phyloP scores from a whole-genome alignment of 495 filamentous ascomycete genomes.

The Neohortaea acidophila region DNA sequence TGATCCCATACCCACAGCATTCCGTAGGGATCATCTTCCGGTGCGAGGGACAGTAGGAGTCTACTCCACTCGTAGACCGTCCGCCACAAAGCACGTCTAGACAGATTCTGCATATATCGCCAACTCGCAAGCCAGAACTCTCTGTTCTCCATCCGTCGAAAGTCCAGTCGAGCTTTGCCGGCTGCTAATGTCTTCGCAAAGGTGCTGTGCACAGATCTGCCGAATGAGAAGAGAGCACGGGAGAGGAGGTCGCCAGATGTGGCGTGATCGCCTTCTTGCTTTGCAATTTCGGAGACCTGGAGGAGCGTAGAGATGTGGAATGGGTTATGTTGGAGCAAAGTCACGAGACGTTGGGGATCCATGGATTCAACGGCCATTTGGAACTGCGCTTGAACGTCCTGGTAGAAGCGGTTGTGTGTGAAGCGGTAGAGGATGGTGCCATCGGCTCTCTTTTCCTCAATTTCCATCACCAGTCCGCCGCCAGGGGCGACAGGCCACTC shows the following conservation, averaged over 20 bases:
- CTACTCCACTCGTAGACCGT: constrained; percentile 91
- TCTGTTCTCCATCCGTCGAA: constrained; percentile 65
- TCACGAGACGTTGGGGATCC: constrained; percentile 58
- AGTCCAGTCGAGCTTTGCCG: constrained; percentile 68
- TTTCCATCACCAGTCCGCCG: constrained; percentile 73
- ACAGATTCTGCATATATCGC: constrained; percentile 68
- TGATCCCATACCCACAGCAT: constrained; percentile 66
- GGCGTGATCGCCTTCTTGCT: constrained; percentile 73
- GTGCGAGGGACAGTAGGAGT: constrained; percentile 59
- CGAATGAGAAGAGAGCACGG: constrained; percentile 83
- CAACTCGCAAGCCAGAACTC: constrained; percentile 86
- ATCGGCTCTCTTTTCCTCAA: constrained; percentile 37
- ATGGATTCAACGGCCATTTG: constrained; percentile 63
- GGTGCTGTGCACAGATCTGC: constrained; percentile 62
- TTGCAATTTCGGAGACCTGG: constrained; percentile 81
- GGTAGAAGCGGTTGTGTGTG: constrained; percentile 61
- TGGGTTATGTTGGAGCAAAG: constrained; percentile 52
- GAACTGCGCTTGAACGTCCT: constrained; percentile 60
- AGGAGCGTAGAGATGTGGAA: constrained; percentile 90
- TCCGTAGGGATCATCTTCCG: constrained; percentile 65
- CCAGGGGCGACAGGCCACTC: constrained; percentile 72
- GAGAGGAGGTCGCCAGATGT: constrained; percentile 79
- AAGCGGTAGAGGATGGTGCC: constrained; percentile 53
- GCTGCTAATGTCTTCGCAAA: constrained; percentile 61
- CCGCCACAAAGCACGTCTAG: constrained; percentile 82